These are phyloP conservation scores for Orychophragmus violaceus DNA, from an alignment of 345 rosid species.

Conservation along the genomic window DNA sequence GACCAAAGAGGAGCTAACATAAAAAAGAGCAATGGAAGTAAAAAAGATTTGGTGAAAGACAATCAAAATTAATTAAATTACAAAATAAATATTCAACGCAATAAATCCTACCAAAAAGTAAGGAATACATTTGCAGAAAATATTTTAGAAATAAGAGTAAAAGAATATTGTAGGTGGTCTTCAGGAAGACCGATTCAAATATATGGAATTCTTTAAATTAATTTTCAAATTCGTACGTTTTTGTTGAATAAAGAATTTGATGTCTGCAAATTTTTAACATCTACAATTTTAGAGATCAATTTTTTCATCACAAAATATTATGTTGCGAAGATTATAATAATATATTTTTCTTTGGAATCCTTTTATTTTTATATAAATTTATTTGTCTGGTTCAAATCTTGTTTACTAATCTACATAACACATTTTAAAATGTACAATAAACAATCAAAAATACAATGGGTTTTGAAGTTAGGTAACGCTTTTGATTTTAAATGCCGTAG, in stretches of 20 bases:
- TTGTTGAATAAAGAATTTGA: neutral
- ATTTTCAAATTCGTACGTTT: neutral
- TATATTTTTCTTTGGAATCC: neutral
- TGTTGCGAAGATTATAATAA: neutral
- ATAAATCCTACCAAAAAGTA: neutral
- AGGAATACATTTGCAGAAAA: neutral
- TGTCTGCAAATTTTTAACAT: neutral
- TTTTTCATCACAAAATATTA: neutral
- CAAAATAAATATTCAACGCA: neutral
- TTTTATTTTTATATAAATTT: neutral
- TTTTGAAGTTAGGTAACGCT: neutral
- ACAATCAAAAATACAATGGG: neutral
- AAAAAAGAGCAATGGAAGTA: neutral
- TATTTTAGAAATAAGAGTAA: neutral
- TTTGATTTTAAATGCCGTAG: neutral
- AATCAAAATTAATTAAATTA: neutral
- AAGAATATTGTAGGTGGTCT: neutral
- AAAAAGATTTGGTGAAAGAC: neutral
- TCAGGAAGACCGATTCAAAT: constrained; percentile 9
- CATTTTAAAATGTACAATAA: neutral
- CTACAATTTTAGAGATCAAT: neutral
- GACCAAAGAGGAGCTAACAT: neutral
- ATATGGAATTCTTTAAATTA: neutral
- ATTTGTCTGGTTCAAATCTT: neutral
- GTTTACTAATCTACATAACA: neutral